Conservation (phyloP, 2,329 filamentous ascomycete genomes). For the Aphanocladium album region DNA sequence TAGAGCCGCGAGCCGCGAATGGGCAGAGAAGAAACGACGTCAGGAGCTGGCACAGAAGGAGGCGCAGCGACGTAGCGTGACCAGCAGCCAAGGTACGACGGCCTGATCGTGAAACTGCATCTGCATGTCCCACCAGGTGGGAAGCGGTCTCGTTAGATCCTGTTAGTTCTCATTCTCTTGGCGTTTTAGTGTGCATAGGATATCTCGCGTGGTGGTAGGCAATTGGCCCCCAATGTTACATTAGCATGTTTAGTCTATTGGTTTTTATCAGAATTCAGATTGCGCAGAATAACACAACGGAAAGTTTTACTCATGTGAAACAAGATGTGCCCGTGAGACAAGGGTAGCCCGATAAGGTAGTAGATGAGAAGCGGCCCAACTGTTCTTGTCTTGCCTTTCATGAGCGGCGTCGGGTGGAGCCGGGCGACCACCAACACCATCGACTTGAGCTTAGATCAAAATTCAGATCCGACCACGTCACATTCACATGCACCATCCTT, state of each 20-base stretch:
- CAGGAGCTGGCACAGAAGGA: conserved; percentile 27
- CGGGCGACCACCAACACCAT: background rate
- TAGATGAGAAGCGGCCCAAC: too few relatives aligned
- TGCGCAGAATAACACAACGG: background rate
- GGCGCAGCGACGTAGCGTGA: background rate
- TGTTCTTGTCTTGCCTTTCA: too few relatives aligned
- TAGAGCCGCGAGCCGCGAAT: conserved; percentile 53
- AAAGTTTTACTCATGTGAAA: background rate
- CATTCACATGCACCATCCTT: background rate
- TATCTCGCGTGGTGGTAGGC: conserved; percentile 4
- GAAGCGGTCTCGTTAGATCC: background rate
- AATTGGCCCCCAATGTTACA: conserved; percentile 11
- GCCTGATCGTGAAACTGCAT: background rate
- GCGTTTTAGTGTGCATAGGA: conserved; percentile 1
- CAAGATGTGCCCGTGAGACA: background rate
- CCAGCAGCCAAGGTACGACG: background rate
- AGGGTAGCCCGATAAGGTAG: background rate
- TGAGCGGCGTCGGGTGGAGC: background rate
- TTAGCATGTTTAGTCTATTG: conserved; percentile 10
- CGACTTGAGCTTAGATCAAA: background rate
- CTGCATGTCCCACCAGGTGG: background rate
- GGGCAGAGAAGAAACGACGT: conserved; percentile 54
- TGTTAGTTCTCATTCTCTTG: background rate
- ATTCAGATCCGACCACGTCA: too few relatives aligned
- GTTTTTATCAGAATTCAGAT: background rate